Evolutionary conservation across 169 alveolate species (phyloP), one percentile per base, ranked within the genome.

Genomic region (Plasmodium coatneyi): DNA sequence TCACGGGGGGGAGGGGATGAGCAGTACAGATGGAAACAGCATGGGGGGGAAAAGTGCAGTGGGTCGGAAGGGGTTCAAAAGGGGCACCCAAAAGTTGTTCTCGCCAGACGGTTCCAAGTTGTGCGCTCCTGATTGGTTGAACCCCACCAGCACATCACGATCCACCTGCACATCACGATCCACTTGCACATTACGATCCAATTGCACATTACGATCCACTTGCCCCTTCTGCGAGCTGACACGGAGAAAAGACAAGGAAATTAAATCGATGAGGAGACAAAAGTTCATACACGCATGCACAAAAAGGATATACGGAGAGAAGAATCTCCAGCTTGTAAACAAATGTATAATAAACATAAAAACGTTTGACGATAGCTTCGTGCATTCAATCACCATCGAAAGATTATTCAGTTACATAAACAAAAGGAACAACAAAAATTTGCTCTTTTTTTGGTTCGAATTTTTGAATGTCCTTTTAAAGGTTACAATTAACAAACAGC

Each of bases 301-400:
- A 43, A 28, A 52, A 12, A 92, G 82, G 71, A 89, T 92, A 14
- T 92, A 79, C 70, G 92, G 80, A 30, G 49, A 80, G 16, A 80
- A 76, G 52, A 19, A 41, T 36, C 83, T 56, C 10, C 60, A 84
- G 22, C n/a, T 92, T 14, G 36, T 92, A 22, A 92, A 92, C 36
- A 92, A 84, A 52, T 92, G 90, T 46, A 84, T 92, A 41, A 81
- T 92, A 84, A 92, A 89, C 22, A 89, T 89, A 79, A 78, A 80
- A 80, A 89, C 87, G 25, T 89, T 89, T 78, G 94, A 89, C 66
- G 94, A 89, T 46, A 80, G 66, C 36, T 89, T 89, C 46, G 34
- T 89, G 12, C 94, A 89, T 70, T 89, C 91, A 3, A 80, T 80
- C 52, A 79, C 94, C n/a, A 80, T 89, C 71, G 92, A 92, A 92